Conservation (phyloP, 2,329 filamentous ascomycete genomes). For the Dactylella cylindrospora region DNA sequence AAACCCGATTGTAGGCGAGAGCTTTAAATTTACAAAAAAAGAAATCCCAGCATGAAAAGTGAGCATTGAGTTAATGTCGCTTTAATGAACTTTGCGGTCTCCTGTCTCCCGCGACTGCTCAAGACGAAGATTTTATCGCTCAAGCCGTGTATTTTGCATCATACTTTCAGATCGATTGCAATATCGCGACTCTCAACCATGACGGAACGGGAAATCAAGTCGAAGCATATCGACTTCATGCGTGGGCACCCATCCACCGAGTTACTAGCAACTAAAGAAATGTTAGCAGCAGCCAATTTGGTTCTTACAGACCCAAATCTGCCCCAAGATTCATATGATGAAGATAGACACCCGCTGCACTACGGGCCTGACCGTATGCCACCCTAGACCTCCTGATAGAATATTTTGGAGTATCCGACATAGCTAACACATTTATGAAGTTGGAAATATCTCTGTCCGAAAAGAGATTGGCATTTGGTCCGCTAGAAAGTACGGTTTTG, state of each 20-base stretch:
- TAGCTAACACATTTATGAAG: too few species aligned
- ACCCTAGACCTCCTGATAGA: background rate
- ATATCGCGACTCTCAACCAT: constrained; percentile 1
- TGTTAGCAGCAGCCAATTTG: constrained; percentile 32
- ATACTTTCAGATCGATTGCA: background rate
- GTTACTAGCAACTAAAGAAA: constrained; percentile 35
- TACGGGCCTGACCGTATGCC: constrained; percentile 47
- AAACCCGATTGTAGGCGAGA: too few species aligned
- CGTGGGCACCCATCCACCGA: constrained; percentile 35
- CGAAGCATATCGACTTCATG: constrained; percentile 31
- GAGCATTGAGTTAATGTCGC: too few species aligned
- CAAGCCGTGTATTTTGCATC: too few species aligned
- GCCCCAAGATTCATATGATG: constrained; percentile 21
- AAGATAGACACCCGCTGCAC: constrained; percentile 44
- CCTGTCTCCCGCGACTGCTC: too few species aligned
- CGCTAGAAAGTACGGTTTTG: constrained; percentile 43
- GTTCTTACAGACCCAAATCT: constrained; percentile 13
- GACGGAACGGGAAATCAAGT: constrained; percentile 17
- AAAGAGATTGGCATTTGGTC: constrained; percentile 46
- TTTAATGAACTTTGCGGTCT: too few species aligned
- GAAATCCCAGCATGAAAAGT: too few species aligned
- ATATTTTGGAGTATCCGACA: too few species aligned
- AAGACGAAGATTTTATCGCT: too few species aligned
- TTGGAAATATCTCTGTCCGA: constrained; percentile 45
- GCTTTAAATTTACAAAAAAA: too few species aligned